Conservation (phyloP, 768 basidiomycete genomes). For the Austroboletus festivus region DNA sequence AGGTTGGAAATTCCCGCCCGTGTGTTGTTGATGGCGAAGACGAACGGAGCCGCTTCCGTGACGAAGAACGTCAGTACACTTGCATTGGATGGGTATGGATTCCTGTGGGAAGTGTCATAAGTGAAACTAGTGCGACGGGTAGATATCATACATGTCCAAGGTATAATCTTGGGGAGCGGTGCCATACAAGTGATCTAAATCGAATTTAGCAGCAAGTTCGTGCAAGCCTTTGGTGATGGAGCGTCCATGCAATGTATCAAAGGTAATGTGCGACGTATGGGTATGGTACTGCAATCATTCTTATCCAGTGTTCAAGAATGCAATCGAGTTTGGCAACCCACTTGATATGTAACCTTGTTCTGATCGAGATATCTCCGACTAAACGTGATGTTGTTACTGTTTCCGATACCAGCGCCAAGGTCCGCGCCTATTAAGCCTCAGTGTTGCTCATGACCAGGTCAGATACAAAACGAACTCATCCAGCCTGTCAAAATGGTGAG, state of each 20-base stretch:
- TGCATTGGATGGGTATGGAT: conserved; percentile 58
- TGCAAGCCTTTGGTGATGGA: conserved; percentile 55
- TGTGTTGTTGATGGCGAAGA: conserved; percentile 60
- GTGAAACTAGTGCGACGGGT: background rate
- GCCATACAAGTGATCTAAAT: conserved; percentile 64
- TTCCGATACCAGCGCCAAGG: conserved; percentile 37
- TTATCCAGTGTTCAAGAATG: background rate
- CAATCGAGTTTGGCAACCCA: conserved; percentile 22
- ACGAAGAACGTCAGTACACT: conserved; percentile 61
- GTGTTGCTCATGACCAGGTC: background rate
- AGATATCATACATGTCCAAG: conserved; percentile 47
- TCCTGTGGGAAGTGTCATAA: conserved; percentile 31
- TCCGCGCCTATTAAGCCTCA: conserved; percentile 41
- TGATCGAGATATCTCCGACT: conserved; percentile 75
- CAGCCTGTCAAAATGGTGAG: conserved; percentile 37
- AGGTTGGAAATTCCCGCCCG: conserved; percentile 58
- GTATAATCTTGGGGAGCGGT: conserved; percentile 76
- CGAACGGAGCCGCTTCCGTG: conserved; percentile 51
- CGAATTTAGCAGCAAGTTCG: conserved; percentile 52
- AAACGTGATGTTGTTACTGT: conserved; percentile 54
- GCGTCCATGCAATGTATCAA: conserved; percentile 58
- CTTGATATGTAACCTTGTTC: conserved; percentile 74
- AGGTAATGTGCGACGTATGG: conserved; percentile 41
- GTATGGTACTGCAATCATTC: conserved; percentile 60
- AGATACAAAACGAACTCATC: conserved; percentile 48